phyloP scores from a whole-genome alignment of 2,329 filamentous ascomycete genomes.

The Colletotrichum godetiae region DNA sequence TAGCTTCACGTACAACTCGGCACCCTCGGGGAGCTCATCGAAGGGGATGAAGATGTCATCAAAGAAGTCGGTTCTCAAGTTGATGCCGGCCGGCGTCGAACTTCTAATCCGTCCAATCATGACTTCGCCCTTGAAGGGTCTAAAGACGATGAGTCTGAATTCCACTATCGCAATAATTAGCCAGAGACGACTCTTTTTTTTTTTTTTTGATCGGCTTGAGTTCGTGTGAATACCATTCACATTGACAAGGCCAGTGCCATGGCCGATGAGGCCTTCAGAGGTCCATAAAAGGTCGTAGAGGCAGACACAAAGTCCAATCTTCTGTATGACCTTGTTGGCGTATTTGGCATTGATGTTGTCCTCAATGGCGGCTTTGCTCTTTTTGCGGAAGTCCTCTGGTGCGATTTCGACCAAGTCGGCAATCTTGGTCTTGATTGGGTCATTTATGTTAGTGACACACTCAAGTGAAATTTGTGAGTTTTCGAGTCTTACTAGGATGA shows the following conservation, averaged over 20 bases:
- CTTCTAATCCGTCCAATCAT: slow-evolving; percentile 86
- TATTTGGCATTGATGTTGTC: slow-evolving; percentile 98
- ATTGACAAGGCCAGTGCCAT: slow-evolving; percentile 91
- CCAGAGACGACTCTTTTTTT: background rate
- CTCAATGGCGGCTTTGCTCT: slow-evolving; percentile 86
- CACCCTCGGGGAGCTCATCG: slow-evolving; percentile 79
- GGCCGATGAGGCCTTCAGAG: slow-evolving; percentile 93
- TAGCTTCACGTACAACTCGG: slow-evolving; percentile 73
- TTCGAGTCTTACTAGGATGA: slow-evolving; percentile 58
- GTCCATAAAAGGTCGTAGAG: slow-evolving; percentile 91
- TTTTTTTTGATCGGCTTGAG: background rate
- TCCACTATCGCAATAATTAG: slow-evolving; percentile 71
- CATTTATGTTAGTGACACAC: slow-evolving; percentile 28
- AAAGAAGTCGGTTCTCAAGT: slow-evolving; percentile 90
- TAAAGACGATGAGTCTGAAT: slow-evolving; percentile 92
- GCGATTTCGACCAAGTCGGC: slow-evolving; percentile 94
- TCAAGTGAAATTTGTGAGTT: background rate
- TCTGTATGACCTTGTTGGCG: slow-evolving; percentile 94
- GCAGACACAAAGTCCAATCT: slow-evolving; percentile 92
- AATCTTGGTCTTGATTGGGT: slow-evolving; percentile 80
- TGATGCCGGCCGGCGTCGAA: slow-evolving; percentile 77
- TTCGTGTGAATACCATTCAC: slow-evolving; percentile 76
- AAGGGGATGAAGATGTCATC: slow-evolving; percentile 88
- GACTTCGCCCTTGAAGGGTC: slow-evolving; percentile 95
- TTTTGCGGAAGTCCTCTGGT: slow-evolving; percentile 88